Evolutionary conservation across 257 asterid genomes (phyloP).

Genomic region (Leonotis leonurus): DNA sequence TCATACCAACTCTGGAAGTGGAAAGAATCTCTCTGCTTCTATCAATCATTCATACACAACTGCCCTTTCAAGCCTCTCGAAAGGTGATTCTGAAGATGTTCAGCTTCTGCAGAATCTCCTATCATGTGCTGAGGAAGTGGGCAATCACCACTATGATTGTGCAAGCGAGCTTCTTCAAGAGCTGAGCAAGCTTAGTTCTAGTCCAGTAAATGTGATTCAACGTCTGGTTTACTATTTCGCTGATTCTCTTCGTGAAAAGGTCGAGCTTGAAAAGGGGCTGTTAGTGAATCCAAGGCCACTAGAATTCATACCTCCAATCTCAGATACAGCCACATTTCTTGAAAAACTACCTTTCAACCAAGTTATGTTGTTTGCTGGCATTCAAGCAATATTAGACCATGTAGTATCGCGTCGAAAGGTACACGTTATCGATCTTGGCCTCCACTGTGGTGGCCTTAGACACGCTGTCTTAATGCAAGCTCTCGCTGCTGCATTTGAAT

Average conservation of each 20-base stretch:
- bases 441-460: conserved; percentile 22
- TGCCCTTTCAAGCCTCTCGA: conserved; percentile 14
- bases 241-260: conserved; percentile 38
- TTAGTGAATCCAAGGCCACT: not conserved
- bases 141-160: conserved; percentile 18
- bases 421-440: conserved; percentile 24
- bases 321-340: not conserved
- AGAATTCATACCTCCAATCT: not conserved
- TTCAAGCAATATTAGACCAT: conserved; percentile 38
- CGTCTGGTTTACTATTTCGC: conserved; percentile 32
- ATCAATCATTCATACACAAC: conserved; percentile 13
- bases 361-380: conserved; percentile 23
- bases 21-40: not conserved
- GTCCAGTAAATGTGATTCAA: conserved; percentile 17
- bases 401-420: conserved; percentile 28
- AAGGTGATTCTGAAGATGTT: conserved; percentile 20
- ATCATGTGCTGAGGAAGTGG: conserved; percentile 34
- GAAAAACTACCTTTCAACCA: conserved; percentile 27
- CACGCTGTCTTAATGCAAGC: conserved; percentile 20
- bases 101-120: conserved; percentile 42
- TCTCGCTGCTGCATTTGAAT: conserved; percentile 11
- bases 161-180: conserved; percentile 24
- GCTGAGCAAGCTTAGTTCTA: conserved; percentile 18
- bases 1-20: conserved; percentile 5
- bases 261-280: conserved; percentile 26